Percentiles rank a stretch among this genome's conserved stretches.
These are phyloP conservation scores for Xylariomycetidae sp. DNA, from an alignment of 2,329 filamentous ascomycete species.

Conservation along the genomic window DNA sequence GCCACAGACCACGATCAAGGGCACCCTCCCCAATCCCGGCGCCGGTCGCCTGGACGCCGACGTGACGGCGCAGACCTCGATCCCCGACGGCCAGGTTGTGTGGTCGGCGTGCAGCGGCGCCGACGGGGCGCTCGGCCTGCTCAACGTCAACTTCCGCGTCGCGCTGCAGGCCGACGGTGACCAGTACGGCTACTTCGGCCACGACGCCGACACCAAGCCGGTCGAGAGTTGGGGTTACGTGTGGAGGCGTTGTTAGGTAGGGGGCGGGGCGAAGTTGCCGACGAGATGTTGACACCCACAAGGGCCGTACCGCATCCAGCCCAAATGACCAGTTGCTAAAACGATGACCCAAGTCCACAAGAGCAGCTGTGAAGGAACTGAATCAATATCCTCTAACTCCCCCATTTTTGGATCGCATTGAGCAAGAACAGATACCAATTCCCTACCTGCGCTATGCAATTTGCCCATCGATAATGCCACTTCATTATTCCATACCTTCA, in stretches of 20 bases:
- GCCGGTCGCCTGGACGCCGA: conserved; percentile 20
- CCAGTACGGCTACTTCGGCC: conserved; percentile 30
- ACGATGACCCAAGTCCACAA: too few species aligned
- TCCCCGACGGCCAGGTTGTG: conserved; percentile 19
- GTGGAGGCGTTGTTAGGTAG: conserved; percentile 29
- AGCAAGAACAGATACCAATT: too few species aligned
- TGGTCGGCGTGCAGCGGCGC: conserved; percentile 30
- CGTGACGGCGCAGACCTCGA: conserved; percentile 24
- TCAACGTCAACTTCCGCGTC: conserved; percentile 36
- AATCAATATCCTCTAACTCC: too few species aligned
- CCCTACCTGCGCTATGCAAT: too few species aligned
- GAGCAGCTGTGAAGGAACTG: too few species aligned
- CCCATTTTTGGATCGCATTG: too few species aligned
- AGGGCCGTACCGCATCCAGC: too few species aligned
- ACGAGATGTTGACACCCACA: too few species aligned
- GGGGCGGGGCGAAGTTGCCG: too few species aligned
- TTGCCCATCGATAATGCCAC: too few species aligned
- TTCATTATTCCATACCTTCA: too few species aligned
- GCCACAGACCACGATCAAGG: conserved; percentile 24
- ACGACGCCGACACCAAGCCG: conserved; percentile 17
- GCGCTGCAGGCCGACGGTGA: conserved; percentile 26
- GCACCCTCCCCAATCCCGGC: conserved; percentile 21
- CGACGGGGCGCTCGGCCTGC: conserved; percentile 29
- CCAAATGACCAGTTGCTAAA: too few species aligned
- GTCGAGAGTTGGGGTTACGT: conserved; percentile 31